Conservation (phyloP, 164 flowering plant species). For the grape (Vitis vinifera) region ASM3070453v1 NC_081813.1:20265501-20266000, state of each 20-base stretch:
- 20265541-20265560: conserved; percentile 47
- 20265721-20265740: too few species aligned
- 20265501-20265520: conserved; percentile 48
- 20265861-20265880: conserved; percentile 5
- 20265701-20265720: not conserved
- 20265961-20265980: conserved; percentile 60
- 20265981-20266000: conserved; percentile 35
- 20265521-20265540: conserved; percentile 62
- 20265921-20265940: not conserved
- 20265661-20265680: not conserved
- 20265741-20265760: not conserved
- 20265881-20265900: conserved; percentile 2
- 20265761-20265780: not conserved
- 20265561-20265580: not conserved
- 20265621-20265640: too few species aligned
- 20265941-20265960: too few species aligned
- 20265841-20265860: not conserved
- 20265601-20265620: too few species aligned
- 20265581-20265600: not conserved
- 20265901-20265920: conserved; percentile 13
- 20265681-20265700: not conserved
- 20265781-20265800: not conserved
- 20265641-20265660: too few species aligned
- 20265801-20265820: not conserved
- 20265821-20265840: not conserved